Base-by-base conservation (phyloP, 2,329 filamentous ascomycete genomes). In the Exophiala sideris region DNA sequence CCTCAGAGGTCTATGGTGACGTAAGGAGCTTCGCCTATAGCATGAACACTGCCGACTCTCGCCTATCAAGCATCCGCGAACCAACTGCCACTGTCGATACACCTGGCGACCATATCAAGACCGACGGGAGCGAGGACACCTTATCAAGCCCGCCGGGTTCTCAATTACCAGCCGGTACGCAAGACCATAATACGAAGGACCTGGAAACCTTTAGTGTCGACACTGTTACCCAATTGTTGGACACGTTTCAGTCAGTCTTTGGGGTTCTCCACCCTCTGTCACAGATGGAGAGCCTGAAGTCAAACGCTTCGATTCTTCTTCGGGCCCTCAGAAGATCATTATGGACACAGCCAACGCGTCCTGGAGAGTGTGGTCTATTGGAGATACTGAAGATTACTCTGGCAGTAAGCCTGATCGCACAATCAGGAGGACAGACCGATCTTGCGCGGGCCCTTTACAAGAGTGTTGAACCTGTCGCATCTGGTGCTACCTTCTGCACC, bases 341-440 rank as follows among this genome's bases (percentile, higher is more conserved):
- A 2, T 52, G 44, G 44, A 48, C 33, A 6, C 44, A 34, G 29
- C 44, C 50, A 3, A 48, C 24, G 12, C 16, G 21, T 18, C 45
- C 50, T 9, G 50, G 50, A 18, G 34, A 45, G 7, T 52, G 50
- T 48, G 50, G 50, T 12, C 45, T 52, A 3, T 11, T 52, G 24
- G 50, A 52, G 14, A 52, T 52, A 32, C 14, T 48, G 44, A 52
- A 52, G 29, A 35, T 52, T 7, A 52, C 47, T 24, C 16, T 52
- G 14, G 50, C 44, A 35, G 36, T 45, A 18, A 45, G 35, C 18
- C 24, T 52, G 14, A 45, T 48, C 10, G 24, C 38, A 5, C 20
- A 48, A 32, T 34, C 10, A n/a, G 50, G 50, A 2, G 29, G 18
- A 6, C 45, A 38, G 32, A 52, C 35, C 36, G 46, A 34, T 14